Conservation (phyloP, 352 stramenopile species). For the Peronospora belbahrii region DNA sequence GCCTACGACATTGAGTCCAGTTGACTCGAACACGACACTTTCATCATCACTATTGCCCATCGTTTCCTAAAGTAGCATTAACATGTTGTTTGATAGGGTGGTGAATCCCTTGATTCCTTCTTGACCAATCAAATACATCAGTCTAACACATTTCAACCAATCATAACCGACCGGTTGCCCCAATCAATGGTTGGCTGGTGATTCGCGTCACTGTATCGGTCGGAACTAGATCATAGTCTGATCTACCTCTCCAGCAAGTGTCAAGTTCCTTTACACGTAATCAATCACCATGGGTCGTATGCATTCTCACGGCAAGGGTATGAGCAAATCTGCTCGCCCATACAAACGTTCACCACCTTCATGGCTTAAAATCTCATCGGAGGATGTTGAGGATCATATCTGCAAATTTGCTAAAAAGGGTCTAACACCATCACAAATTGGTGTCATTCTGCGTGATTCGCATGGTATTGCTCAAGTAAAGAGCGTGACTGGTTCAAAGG, state of each 20-base stretch:
- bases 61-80: too few species aligned
- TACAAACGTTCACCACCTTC: constrained; percentile 99
- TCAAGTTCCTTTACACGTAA: too few species aligned
- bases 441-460: constrained; percentile 99
- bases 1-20: constrained; percentile 53
- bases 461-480: constrained; percentile 99
- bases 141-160: constrained; percentile 12
- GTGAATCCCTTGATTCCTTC: too few species aligned
- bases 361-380: constrained; percentile 95
- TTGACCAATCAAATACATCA: constrained; percentile 6
- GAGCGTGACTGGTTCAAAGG: constrained; percentile 97
- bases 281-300: constrained; percentile 94
- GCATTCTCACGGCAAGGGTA: constrained; percentile 98
- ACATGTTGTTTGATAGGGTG: too few species aligned
- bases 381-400: constrained; percentile 98
- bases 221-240: too few species aligned
- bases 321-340: constrained; percentile 96
- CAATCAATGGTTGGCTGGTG: constrained; percentile 32
- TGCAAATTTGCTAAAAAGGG: constrained; percentile 99
- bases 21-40: constrained; percentile 40
- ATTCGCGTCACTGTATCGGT: too few species aligned
- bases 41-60: constrained; percentile 32
- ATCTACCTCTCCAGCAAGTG: constrained; percentile 63
- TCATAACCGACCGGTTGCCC: background rate
- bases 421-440: constrained; percentile 95